Percentiles rank a stretch among this genome's conserved stretches.
Conservation (phyloP, 2,329 filamentous ascomycete genomes). For the Colletotrichum orchidophilum region DNA sequence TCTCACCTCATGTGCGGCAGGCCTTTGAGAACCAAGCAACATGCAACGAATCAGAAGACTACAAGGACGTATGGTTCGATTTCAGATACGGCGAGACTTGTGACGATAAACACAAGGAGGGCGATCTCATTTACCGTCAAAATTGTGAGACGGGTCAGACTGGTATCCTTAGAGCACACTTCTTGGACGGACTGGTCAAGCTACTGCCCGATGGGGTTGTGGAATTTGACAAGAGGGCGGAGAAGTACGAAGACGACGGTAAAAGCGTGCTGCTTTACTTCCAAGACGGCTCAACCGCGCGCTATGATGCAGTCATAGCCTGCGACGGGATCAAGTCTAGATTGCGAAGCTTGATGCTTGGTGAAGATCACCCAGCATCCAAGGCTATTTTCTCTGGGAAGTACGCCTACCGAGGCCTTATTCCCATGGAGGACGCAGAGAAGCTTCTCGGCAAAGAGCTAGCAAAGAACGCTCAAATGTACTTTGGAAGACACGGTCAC, state of each 20-base stretch:
- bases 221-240: constrained; percentile 42
- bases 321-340: constrained; percentile 68
- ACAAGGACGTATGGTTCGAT: constrained; percentile 36
- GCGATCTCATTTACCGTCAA: constrained; percentile 18
- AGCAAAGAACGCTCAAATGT: constrained; percentile 55
- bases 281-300: constrained; percentile 48
- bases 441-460: constrained; percentile 54
- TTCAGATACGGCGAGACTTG: constrained; percentile 34
- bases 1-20: constrained; percentile 41
- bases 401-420: constrained; percentile 63
- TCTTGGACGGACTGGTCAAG: constrained; percentile 49
- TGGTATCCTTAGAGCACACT: constrained; percentile 22
- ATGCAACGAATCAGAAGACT: constrained; percentile 18
- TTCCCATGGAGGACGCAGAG: constrained; percentile 61
- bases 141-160: constrained; percentile 19
- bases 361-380: constrained; percentile 47
- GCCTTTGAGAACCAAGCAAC: constrained; percentile 47
- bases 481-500: constrained; percentile 64
- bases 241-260: constrained; percentile 27
- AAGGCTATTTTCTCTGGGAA: constrained; percentile 60
- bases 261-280: constrained; percentile 44
- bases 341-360: constrained; percentile 60
- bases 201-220: constrained; percentile 44
- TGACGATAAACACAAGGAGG: constrained; percentile 16
- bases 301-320: constrained; percentile 56